Percentiles rank a stretch among this genome's conserved stretches.
Conservation (phyloP, 108 stramenopile genomes). For the Thalassiosira profunda region DNA sequence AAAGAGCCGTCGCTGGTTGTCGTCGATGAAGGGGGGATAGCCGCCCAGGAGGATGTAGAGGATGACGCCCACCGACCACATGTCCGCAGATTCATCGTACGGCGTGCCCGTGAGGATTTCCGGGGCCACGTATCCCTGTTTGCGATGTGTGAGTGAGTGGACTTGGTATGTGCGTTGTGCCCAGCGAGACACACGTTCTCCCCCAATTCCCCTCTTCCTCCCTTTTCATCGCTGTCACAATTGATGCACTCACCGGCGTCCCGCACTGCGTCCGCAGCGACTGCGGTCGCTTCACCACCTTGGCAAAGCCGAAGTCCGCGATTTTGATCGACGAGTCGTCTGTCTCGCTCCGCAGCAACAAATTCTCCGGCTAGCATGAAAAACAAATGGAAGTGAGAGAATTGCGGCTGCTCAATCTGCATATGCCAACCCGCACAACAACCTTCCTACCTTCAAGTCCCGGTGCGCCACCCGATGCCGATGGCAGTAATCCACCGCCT, state of each 20-base stretch:
- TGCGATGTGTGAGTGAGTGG: background rate
- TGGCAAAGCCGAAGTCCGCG: conserved; percentile 98
- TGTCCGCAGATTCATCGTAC: conserved; percentile 96
- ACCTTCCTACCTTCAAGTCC: too few relatives aligned
- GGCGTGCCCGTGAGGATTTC: conserved; percentile 91
- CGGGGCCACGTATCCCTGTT: conserved; percentile 93
- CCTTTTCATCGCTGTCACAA: too few relatives aligned
- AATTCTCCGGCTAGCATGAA: conserved; percentile 98
- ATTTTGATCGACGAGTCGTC: conserved; percentile 96
- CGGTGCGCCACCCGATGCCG: conserved; percentile 85
- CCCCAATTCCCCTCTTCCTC: too few relatives aligned
- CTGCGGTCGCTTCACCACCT: conserved; percentile 66
- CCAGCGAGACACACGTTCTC: too few relatives aligned
- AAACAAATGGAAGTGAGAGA: too few relatives aligned
- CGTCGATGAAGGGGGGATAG: conserved; percentile 90
- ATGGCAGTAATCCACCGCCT: conserved; percentile 89
- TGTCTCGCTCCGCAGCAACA: conserved; percentile 75
- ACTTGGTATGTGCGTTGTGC: too few relatives aligned
- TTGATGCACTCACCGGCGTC: conserved; percentile 83
- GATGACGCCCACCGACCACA: conserved; percentile 98
- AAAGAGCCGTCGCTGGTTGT: conserved; percentile 81
- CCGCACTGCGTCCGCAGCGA: conserved; percentile 93
- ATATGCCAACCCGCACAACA: too few relatives aligned
- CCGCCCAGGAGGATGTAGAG: conserved; percentile 97
- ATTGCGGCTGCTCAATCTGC: background rate